Base-by-base conservation (phyloP, 768 basidiomycete genomes). In the Rhodotorula toruloides region DNA sequence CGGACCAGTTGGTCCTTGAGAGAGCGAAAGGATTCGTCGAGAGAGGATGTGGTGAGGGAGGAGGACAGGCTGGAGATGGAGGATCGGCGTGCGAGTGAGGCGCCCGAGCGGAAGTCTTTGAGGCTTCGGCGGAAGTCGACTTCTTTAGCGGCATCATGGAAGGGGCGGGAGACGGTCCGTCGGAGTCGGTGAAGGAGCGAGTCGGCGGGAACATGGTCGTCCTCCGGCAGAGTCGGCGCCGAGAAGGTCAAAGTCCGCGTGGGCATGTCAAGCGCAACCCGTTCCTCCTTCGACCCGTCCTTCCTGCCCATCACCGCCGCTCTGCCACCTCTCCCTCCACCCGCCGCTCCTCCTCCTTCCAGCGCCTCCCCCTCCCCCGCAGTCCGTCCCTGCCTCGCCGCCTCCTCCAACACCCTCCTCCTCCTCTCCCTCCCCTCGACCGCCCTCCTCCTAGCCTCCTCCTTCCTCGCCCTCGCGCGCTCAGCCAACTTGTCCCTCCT, bases 401-500 rank as follows among this genome's bases (percentile, higher is more conserved):
- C n/a, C 27, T 49, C 43, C 25, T 50, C 60, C 4, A n/a, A 40
- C 48, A 40, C 44, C 13, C 4, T 11, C 36, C 47, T 34, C 0
- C 42, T 4, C 16, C 43, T 22, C 27, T 58, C 52, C 9, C 47
- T 54, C 22, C 44, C 32, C 29, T 36, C 43, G 54, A 53, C 37
- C 43, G 53, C 27, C 53, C 61, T 29, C 62, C 34, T 27, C 46
- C 57, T 48, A 64, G 54, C 42, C 60, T 31, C 63, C 67, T 61
- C 58, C 64, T 58, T 47, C 58, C 50, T 49, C 61, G 65, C 55
- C 2, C 32, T 21, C 13, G 71, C 50, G 61, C 53, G 49, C 46
- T 31, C 25, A 53, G 34, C 43, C 22, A 72, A 62, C 55, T 75
- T 63, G 63, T 83, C 81, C 22, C 78, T 76, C 81, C 81, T 21